Evolutionary conservation across 495 filamentous ascomycete species (phyloP).

Genomic region (Penicillium atrosanguineum): DNA sequence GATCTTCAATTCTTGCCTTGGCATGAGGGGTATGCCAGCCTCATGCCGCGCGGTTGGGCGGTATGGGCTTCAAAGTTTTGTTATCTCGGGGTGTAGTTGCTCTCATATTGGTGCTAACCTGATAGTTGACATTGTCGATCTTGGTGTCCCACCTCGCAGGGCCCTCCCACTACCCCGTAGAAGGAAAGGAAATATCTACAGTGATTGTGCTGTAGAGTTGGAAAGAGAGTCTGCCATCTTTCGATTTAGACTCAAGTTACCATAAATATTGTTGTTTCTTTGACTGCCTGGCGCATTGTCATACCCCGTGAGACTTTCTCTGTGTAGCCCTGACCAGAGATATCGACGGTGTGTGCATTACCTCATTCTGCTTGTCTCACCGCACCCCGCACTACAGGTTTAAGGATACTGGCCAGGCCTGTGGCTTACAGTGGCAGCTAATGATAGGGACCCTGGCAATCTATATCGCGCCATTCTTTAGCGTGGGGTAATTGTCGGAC

Average conservation of each 20-base stretch:
- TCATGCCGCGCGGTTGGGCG: background rate
- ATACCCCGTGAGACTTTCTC: too few species aligned
- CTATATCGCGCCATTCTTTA: too few species aligned
- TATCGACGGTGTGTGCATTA: too few species aligned
- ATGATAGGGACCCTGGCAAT: too few species aligned
- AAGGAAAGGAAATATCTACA: background rate
- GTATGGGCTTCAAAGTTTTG: background rate
- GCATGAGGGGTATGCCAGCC: background rate
- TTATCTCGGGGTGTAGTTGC: background rate
- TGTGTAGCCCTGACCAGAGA: too few species aligned
- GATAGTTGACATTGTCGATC: background rate
- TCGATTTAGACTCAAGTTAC: background rate
- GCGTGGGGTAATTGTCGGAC: too few species aligned
- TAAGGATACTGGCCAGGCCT: too few species aligned
- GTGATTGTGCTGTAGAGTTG: background rate
- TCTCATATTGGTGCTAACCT: background rate
- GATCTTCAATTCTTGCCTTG: background rate
- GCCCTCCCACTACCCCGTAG: background rate
- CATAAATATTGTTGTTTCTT: too few species aligned
- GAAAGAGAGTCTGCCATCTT: background rate
- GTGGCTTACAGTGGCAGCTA: too few species aligned
- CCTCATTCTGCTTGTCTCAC: too few species aligned
- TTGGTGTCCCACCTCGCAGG: background rate
- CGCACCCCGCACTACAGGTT: too few species aligned
- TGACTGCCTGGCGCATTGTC: too few species aligned